Percentiles rank a stretch among this genome's conserved stretches.
Evolutionary conservation across 2,329 filamentous ascomycete species (phyloP).

Genomic region (Lecanicillium sp.): DNA sequence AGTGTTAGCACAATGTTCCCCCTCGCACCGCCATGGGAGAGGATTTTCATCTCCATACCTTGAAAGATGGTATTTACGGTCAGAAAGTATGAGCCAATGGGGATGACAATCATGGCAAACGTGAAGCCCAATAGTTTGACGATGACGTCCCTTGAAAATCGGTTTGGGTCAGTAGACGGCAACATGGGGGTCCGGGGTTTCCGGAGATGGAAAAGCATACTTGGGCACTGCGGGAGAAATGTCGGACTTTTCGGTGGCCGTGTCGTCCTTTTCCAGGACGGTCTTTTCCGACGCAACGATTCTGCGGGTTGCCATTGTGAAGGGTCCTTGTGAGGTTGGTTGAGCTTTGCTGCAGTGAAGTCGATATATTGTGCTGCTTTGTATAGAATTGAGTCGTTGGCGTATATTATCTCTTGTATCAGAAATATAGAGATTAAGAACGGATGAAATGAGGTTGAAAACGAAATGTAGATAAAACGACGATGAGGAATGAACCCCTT

Average conservation of each 20-base stretch:
- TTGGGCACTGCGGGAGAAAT: constrained; percentile 76
- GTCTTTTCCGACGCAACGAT: constrained; percentile 60
- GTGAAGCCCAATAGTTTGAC: constrained; percentile 86
- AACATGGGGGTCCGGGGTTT: not conserved
- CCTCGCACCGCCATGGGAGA: no score
- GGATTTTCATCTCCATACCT: no score
- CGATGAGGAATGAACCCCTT: no score
- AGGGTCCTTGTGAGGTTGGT: constrained; percentile 8
- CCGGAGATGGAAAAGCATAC: constrained; percentile 34
- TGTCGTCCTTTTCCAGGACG: constrained; percentile 52
- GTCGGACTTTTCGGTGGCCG: constrained; percentile 51
- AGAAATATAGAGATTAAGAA: no score
- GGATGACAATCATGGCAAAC: constrained; percentile 79
- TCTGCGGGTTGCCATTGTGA: constrained; percentile 61
- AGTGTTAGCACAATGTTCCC: no score
- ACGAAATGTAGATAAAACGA: no score
- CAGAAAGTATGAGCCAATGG: constrained; percentile 83
- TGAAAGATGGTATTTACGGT: constrained; percentile 69
- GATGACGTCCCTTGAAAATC: constrained; percentile 62
- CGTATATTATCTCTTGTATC: no score
- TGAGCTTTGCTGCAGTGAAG: not conserved
- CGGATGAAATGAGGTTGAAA: no score
- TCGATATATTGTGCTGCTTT: not conserved
- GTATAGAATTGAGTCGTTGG: no score
- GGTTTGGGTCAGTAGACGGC: constrained; percentile 6